These are phyloP conservation scores for Mucor velutinosus DNA, from an alignment of 371 early-diverging fungal genomes.

Conservation along the genomic window DNA sequence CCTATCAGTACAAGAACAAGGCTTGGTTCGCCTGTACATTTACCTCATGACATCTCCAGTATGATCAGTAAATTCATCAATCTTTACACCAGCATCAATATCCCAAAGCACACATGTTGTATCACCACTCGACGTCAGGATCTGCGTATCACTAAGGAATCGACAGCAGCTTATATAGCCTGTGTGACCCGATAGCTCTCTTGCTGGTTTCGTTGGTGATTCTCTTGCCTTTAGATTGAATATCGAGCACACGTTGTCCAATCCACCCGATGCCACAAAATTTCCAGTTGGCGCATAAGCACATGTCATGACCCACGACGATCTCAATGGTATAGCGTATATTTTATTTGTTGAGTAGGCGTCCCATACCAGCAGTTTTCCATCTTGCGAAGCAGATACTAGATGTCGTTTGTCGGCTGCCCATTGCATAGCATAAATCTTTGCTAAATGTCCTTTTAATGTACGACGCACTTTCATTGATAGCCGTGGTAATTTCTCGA, in stretches of 20 bases:
- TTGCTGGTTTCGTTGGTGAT: conserved; percentile 88
- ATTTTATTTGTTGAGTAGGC: conserved; percentile 97
- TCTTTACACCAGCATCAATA: conserved; percentile 94
- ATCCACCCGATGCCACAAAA: conserved; percentile 98
- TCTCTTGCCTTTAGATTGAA: conserved; percentile 93
- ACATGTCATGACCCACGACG: conserved; percentile 99
- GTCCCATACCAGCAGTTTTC: conserved; percentile 99
- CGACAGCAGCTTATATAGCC: conserved; percentile 97
- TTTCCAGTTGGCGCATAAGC: conserved; percentile 98
- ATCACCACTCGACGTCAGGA: conserved; percentile 94
- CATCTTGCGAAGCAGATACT: conserved; percentile 98
- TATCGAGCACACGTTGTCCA: conserved; percentile 97
- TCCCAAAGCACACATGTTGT: conserved; percentile 99
- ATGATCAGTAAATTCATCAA: conserved; percentile 94
- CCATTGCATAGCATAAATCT: conserved; percentile 99
- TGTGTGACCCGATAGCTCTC: conserved; percentile 93
- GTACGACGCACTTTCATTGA: conserved; percentile 70
- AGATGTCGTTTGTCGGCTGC: conserved; percentile 92
- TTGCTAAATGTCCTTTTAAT: conserved; percentile 97
- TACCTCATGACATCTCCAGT: conserved; percentile 98
- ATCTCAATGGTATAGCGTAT: conserved; percentile 95
- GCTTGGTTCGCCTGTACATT: background rate
- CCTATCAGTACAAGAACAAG: background rate
- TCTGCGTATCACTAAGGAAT: conserved; percentile 92
- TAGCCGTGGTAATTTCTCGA: conserved; percentile 70